These are phyloP conservation scores for Porcisia deanei DNA, from an alignment of 208 protist genomes.

Conservation along the genomic window DNA sequence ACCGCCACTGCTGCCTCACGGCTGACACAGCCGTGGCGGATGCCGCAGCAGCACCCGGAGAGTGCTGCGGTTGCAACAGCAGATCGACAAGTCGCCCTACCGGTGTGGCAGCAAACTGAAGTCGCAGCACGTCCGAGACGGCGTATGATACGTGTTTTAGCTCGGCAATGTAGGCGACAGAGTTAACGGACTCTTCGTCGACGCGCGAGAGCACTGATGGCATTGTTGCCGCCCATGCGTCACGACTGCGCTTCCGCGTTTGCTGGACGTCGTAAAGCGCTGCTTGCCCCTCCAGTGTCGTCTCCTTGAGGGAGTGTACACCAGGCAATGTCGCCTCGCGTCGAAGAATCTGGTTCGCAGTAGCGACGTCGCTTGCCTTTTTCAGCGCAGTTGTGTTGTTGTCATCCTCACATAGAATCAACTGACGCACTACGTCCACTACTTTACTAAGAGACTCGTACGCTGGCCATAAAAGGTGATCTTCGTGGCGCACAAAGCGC, in stretches of 20 bases:
- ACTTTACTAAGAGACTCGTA: constrained; percentile 37
- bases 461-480: constrained; percentile 61
- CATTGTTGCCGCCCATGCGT: constrained; percentile 20
- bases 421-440: constrained; percentile 47
- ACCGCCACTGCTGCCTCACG: constrained; percentile 24
- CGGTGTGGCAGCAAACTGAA: constrained; percentile 35
- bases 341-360: constrained; percentile 44
- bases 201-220: constrained; percentile 24
- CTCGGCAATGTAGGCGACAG: constrained; percentile 41
- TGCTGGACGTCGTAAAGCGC: constrained; percentile 34
- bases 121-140: constrained; percentile 37
- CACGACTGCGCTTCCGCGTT: constrained; percentile 26
- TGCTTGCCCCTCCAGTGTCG: constrained; percentile 41
- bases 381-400: constrained; percentile 21
- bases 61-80: constrained; percentile 2
- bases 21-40: neutral
- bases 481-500: constrained; percentile 41
- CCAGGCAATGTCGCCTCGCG: constrained; percentile 48
- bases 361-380: constrained; percentile 31
- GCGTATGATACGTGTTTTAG: constrained; percentile 24
- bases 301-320: constrained; percentile 58
- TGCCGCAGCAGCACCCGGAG: neutral
- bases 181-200: constrained; percentile 21
- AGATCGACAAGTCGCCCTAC: constrained; percentile 34
- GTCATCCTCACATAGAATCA: constrained; percentile 45